Conservation (phyloP, 1,139 yeast genomes). For the Taphrina confusa region DNA sequence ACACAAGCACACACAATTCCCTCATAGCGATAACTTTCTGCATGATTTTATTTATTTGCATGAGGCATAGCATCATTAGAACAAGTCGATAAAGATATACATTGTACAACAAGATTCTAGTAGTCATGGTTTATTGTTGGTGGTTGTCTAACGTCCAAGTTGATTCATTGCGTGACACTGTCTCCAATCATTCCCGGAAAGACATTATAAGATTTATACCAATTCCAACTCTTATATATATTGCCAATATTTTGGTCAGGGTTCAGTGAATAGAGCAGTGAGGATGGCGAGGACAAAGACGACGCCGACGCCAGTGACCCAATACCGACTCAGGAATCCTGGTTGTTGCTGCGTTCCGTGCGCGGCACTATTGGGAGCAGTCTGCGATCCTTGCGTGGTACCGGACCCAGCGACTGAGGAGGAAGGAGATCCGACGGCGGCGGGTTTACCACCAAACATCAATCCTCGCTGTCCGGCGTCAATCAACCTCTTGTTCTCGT, state of each 20-base stretch:
- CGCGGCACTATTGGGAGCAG: no score
- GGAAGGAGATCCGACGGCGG: not conserved
- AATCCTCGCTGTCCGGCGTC: conserved; percentile 2
- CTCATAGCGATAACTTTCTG: conserved; percentile 5
- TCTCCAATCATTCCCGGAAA: no score
- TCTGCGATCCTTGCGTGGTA: no score
- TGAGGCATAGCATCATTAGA: conserved; percentile 9
- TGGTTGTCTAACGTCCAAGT: no score
- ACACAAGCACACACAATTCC: no score
- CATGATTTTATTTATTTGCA: not conserved
- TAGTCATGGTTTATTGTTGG: not conserved
- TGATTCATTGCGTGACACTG: no score
- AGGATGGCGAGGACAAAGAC: conserved; percentile 15
- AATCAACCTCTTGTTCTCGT: conserved; percentile 48
- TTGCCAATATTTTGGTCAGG: no score
- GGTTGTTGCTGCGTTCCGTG: not conserved
- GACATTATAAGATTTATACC: no score
- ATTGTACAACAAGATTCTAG: conserved; percentile 5
- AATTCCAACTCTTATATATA: no score
- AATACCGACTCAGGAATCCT: conserved; percentile 11
- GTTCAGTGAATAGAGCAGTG: conserved; percentile 3
- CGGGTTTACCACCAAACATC: not conserved
- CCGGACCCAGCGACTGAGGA: not conserved
- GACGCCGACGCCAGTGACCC: conserved; percentile 18
- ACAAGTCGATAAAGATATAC: not conserved